Evolutionary conservation across 2,329 filamentous ascomycete genomes (phyloP), one percentile per base, ranked within the genome.

Genomic region (Xylariales sp.): DNA sequence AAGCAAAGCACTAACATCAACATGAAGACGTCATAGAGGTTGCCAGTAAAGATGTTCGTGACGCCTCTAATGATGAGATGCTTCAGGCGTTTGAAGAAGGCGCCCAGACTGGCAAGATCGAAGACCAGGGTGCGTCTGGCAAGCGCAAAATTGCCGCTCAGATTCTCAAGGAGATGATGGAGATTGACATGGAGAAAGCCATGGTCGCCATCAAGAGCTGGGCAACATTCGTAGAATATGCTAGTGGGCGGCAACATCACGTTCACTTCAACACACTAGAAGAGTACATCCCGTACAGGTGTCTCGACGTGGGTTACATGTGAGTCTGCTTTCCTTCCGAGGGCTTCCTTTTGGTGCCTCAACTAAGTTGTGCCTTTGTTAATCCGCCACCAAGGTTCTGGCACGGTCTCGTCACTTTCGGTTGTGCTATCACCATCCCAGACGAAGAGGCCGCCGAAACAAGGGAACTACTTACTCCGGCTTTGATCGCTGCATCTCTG

Each of bases 21-120:
- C 43, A 34, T n/a, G 28, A 32, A 62, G 59, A 62, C 23, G 59
- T 62, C 9, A 62, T 62, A 10, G 59, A 62, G 48, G 59, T 62
- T 54, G 59, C 59, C 6, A 54, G 48, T 12, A 62, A 62, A 54
- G 49, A 53, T 32, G 41, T 58, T n/a, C 55, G 55, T 55, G 60
- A 63, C 36, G 18, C 52, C 32, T 55, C 50, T 1, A 63, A 63
- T 32, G 60, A 63, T 50, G 52, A 63, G 32, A 56, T 63, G 52
- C 32, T 63, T n/a, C 23, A 63, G n/a, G 60, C 60, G 4, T 63
- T 63, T 23, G 50, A 56, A n/a, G 60, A 63, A 53, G 60, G 60
- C 12, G 60, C 60, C 30, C 39, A 39, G 30, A 63, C 50, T 14
- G 60, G 60, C 16, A 55, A 46, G 32, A 63, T 63, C 18, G 60